phyloP scores from a whole-genome alignment of 179 eudicot genomes.

The Amaranthus tricolor region DNA sequence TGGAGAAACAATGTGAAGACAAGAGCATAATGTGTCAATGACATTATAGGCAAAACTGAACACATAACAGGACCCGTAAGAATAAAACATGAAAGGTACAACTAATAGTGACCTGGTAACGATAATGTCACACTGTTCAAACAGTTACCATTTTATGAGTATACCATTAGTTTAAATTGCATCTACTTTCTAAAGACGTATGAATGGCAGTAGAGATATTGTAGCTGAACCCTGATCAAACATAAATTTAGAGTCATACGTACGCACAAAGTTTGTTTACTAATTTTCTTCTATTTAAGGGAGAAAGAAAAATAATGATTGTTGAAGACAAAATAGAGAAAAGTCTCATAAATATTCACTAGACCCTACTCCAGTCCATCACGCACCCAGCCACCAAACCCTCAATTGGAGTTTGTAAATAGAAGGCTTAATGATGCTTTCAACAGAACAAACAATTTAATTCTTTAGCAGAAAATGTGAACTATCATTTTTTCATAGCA shows the following conservation, averaged over 20 bases:
- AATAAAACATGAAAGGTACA: neutral
- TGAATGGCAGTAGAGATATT: neutral
- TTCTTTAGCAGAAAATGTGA: too few relatives aligned
- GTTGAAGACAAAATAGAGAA: neutral
- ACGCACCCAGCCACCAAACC: neutral
- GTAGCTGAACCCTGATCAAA: neutral
- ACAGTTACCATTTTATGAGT: neutral
- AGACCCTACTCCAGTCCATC: neutral
- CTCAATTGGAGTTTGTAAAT: neutral
- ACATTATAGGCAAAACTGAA: neutral
- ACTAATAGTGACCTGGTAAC: neutral
- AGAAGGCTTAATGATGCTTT: neutral
- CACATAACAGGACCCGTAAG: neutral
- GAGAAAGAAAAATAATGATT: too few relatives aligned
- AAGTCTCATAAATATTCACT: neutral
- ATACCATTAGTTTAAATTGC: neutral
- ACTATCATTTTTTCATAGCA: too few relatives aligned
- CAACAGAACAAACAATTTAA: neutral
- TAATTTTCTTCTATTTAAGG: neutral
- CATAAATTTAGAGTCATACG: neutral
- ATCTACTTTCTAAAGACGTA: neutral
- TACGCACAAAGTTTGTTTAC: too few relatives aligned
- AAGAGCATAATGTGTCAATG: conserved; percentile 1
- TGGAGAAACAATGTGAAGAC: neutral
- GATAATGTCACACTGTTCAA: neutral